A percentile compares a stretch with the other conserved stretches of the same genome.
These are phyloP conservation scores for Globomyces pollinis-pini DNA, from an alignment of 192 early-diverging fungal genomes.

Conservation along the genomic window DNA sequence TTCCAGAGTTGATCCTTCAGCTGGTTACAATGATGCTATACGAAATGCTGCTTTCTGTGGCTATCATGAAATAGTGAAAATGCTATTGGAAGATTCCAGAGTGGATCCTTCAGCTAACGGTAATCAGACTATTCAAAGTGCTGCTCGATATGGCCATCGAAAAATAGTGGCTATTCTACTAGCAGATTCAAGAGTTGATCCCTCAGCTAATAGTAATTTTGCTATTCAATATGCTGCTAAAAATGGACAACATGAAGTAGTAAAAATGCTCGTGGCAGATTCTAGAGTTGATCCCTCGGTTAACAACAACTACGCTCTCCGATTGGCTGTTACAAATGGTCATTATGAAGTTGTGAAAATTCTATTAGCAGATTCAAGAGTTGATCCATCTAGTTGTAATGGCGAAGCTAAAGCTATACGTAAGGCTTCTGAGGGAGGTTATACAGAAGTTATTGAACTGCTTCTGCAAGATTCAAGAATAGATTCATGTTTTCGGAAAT, in stretches of 20 bases:
- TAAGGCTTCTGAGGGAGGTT: neutral
- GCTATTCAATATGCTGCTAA: neutral
- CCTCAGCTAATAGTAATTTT: neutral
- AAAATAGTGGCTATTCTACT: neutral
- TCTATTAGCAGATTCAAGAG: neutral
- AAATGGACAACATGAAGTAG: neutral
- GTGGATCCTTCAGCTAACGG: neutral
- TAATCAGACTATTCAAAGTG: neutral
- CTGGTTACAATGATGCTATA: neutral
- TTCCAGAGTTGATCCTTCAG: neutral
- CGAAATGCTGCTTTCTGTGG: neutral
- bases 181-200: neutral
- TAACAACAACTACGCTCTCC: neutral
- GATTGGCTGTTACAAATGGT: neutral
- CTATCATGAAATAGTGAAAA: neutral
- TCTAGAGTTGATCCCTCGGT: neutral
- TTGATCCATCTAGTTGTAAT: too few relatives aligned
- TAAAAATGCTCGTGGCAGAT: neutral
- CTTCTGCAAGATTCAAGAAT: conserved; percentile 14
- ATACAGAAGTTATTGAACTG: conserved; percentile 6
- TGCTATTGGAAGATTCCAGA: neutral
- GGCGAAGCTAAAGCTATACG: neutral
- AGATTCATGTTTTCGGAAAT: neutral
- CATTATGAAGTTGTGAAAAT: neutral
- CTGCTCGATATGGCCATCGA: neutral